Base-by-base conservation (phyloP, 306 rosid species). In the Fragaria iinumae region DNA sequence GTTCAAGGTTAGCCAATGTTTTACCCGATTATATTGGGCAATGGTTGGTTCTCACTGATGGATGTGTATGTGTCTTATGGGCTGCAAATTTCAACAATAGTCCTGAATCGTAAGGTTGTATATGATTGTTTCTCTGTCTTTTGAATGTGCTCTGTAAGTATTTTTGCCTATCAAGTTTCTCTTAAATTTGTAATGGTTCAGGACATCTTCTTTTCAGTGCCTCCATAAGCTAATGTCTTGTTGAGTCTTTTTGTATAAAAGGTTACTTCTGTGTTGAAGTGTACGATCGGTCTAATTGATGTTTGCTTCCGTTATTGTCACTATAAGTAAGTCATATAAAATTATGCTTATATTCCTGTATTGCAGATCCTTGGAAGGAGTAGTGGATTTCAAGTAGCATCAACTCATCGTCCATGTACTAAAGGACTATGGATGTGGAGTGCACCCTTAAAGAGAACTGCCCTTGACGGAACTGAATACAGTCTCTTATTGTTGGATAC, bases 401-500 rank as follows among this genome's bases (percentile, higher is more conserved):
- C 98, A 39, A 94, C 98, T 20, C 97, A 91, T 83, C 84, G 89
- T 45, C 98, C 98, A 11, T 94, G 96, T 86, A 94, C 98, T n/a
- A 91, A 91, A 77, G 97, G 98, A 79, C 89, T 94, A 75, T 94
- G 98, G 98, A 63, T 94, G 81, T 94, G 98, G 98, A 94, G 95
- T 83, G 75, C 90, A 38, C 97, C 98, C 39, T 79, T 94, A 81
- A 91, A 90, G 88, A 91, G 94, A 86, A 90, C 89, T 49, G 96
- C 97, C 62, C 93, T 94, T 45, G 98, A 94, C 72, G 98, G 98
- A 77, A 91, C 98, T 27, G 95, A 89, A 72, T 94, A 87, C 86
- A 94, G 81, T 83, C 96, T 94, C 23, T 77, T 94, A 72, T 87
- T 94, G 50, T 76, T 94, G 74, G 97, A 91, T 71, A 94, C 95